Base-by-base conservation (phyloP, 148 eudicot species). In the Heliosperma pusillum region DNA sequence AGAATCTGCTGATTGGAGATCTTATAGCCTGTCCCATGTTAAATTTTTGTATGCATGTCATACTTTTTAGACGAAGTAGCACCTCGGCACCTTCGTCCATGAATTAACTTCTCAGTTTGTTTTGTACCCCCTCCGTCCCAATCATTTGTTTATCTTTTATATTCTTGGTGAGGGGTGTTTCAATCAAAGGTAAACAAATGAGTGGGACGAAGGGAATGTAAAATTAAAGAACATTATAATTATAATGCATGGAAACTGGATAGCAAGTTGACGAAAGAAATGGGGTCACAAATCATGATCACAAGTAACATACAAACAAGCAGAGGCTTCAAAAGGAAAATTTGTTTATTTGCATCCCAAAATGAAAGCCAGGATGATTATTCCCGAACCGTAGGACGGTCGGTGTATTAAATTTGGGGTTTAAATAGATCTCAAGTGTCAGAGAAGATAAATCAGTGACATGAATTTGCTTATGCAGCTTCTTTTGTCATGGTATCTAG, bases 401-500 rank as follows among this genome's bases (percentile, higher is more conserved):
- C 1, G 52, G 10, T 11, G 53, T 7, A 11, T 3, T 47, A 10
- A 40, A 47, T 22, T 55, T 53, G 36, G 25, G 24, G 45, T 70
- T 60, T 26, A 10, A 61, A 67, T 60, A 7, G 30, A 71, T 36
- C 56, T 16, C 57, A 40, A 25, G 45, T 16, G 27, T n/a, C 25
- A 44, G 15, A 30, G 10, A 47, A 30, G 42, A 63, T 53, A 2
- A 55, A 12, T 30, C 12, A 22, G 74, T 56, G 33, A 16, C 17
- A 5, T 40, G 61, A 42, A 55, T 26, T 70, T 55, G 24, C 27
- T 44, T 65, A 11, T 20, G 19, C 53, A 53, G 76, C 59, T 64
- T 65, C 73, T 36, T 79, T 29, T 24, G 33, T 22, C 10, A 4
- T 50, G 73, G 11, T 52, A 78, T 76, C 68, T 80, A 95, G 98